Evolutionary conservation across 2,329 filamentous ascomycete species (phyloP), one percentile per base, ranked within the genome.

Genomic region (Botrytis galanthina): DNA sequence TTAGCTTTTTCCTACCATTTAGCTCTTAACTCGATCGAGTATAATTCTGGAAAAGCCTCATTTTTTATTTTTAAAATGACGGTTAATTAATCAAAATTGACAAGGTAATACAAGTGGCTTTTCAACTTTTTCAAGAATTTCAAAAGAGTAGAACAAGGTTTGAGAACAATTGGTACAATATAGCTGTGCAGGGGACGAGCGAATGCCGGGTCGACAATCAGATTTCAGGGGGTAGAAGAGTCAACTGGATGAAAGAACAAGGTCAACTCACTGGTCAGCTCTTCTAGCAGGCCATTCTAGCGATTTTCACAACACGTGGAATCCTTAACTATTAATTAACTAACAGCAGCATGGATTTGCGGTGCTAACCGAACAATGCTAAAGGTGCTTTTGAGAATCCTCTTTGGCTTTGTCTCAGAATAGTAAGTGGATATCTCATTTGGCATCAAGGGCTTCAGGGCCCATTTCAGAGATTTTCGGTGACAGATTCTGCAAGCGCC

Each of bases 21-120:
- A 26, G 37, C 12, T 22, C 37, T 60, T 72, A 68, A 72, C 70
- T 72, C 14, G 62, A 72, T 59, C 14, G 62, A 68, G 70, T 68
- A 72, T 68, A 26, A 72, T 54, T 46, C 60, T 57, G 16, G 8
- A 42, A 32, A 67, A 42, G 60, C 60, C 35, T 71, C 32, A 8
- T 57, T 63, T 64, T n/a, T 39, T 39, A 16, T 39, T 71, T 71
- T 64, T 71, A 26, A 48, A 64, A 71, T 51, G 57, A 35, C 42
- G 7, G 46, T 71, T 71, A 71, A 71, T 71, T 51, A 63, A 71
- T 35, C 46, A 22, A 48, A 68, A 68, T 35, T 54, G 46, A 29
- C 32, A 29, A 39, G 57, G 57, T 64, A 71, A 26, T 42, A 63
- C 60, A 57, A n/a, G 44, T 66, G 26, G 60, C 64, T 68, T 37